A percentile compares a stretch with the other conserved stretches of the same genome.
Evolutionary conservation across 768 basidiomycete genomes (phyloP).

Genomic region (Melanogaster broomeanus): DNA sequence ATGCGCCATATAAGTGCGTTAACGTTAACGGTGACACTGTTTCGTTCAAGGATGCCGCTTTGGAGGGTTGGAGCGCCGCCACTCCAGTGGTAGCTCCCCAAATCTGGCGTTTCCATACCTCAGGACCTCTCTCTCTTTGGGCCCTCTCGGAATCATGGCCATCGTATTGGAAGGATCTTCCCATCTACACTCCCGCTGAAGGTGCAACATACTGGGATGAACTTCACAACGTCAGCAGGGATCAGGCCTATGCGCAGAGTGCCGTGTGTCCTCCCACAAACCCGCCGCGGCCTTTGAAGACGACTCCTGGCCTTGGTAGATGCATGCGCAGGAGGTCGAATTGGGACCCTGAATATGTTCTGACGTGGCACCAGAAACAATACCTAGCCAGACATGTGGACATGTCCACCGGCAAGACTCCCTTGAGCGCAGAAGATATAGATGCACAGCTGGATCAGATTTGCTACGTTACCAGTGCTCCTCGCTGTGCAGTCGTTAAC

Average conservation of each 20-base stretch:
- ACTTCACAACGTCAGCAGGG: constrained; percentile 49
- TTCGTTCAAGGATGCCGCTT: constrained; percentile 45
- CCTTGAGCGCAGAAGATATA: constrained; percentile 49
- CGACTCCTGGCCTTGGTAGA: constrained; percentile 37
- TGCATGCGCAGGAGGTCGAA: constrained; percentile 59
- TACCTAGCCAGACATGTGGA: constrained; percentile 60
- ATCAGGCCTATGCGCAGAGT: constrained; percentile 30
- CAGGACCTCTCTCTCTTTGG: constrained; percentile 64
- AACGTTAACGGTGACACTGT: constrained; percentile 44
- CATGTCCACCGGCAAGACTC: constrained; percentile 41
- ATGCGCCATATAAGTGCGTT: constrained; percentile 49
- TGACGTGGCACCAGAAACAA: constrained; percentile 69
- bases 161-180: constrained; percentile 54
- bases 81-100: constrained; percentile 50
- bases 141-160: constrained; percentile 49
- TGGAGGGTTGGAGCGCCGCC: constrained; percentile 46
- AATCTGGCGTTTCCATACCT: constrained; percentile 64
- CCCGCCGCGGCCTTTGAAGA: constrained; percentile 24
- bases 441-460: constrained; percentile 46
- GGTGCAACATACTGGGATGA: constrained; percentile 58
- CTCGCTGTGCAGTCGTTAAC: constrained; percentile 44
- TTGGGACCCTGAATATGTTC: constrained; percentile 61
- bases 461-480: constrained; percentile 57
- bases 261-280: constrained; percentile 18
- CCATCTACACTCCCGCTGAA: constrained; percentile 40